Conservation (phyloP, 1,139 yeast species). For the Pichia sp. region DNA sequence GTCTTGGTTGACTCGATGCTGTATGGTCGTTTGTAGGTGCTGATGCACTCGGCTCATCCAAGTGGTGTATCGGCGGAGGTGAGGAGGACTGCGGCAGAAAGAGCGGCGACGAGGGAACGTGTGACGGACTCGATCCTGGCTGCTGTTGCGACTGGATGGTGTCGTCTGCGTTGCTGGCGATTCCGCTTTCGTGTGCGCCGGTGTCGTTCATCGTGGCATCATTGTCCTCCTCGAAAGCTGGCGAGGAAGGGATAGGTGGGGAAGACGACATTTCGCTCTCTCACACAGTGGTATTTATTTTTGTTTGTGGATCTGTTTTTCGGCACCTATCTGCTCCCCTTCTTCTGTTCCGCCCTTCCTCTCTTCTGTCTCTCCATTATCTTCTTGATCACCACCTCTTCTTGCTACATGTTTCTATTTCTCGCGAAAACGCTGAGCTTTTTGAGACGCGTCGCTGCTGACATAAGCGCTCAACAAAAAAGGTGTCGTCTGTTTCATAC, state of each 20-base stretch:
- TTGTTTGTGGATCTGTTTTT: background rate
- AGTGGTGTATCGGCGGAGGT: slow-evolving; percentile 11
- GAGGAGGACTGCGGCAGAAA: slow-evolving; percentile 46
- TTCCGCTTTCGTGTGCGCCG: slow-evolving; percentile 1
- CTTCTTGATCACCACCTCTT: too few species aligned
- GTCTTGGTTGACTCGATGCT: slow-evolving; percentile 20
- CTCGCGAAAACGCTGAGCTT: too few species aligned
- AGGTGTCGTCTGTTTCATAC: too few species aligned
- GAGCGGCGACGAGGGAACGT: slow-evolving; percentile 65
- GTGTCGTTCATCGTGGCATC: slow-evolving; percentile 12
- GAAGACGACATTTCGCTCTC: slow-evolving; percentile 26
- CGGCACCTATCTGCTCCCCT: background rate
- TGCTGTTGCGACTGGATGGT: background rate
- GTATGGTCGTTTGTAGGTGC: background rate
- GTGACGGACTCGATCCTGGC: slow-evolving; percentile 29
- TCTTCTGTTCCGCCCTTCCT: background rate
- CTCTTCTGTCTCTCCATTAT: too few species aligned
- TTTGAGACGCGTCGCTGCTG: too few species aligned
- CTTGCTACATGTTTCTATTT: too few species aligned
- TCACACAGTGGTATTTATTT: background rate
- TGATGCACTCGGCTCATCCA: slow-evolving; percentile 21
- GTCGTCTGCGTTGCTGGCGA: background rate
- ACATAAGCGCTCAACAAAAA: too few species aligned
- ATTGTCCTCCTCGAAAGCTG: slow-evolving; percentile 27
- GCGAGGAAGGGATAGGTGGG: slow-evolving; percentile 31